Percentiles rank a stretch among this genome's conserved stretches.
Evolutionary conservation across 805 yeast species (phyloP).

Genomic region (Cyberlindnera lachancei): DNA sequence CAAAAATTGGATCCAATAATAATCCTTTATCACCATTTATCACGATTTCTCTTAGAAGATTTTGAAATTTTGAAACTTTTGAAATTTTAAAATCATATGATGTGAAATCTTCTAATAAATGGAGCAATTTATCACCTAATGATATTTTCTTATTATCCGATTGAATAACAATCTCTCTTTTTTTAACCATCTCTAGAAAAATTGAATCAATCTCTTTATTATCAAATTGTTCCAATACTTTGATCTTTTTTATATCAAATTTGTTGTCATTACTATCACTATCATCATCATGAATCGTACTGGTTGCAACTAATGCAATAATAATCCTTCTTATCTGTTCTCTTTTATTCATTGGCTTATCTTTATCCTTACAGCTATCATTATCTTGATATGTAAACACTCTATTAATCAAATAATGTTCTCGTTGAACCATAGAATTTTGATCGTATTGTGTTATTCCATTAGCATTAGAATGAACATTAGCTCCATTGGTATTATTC

Average conservation of each 20-base stretch:
- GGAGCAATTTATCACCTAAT: slow-evolving; percentile 23
- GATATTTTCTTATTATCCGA: slow-evolving; percentile 34
- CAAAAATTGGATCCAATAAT: slow-evolving; percentile 43
- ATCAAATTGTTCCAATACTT: slow-evolving; percentile 32
- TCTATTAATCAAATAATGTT: slow-evolving; percentile 40
- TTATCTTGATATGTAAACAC: slow-evolving; percentile 32
- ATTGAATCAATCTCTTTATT: slow-evolving; percentile 42
- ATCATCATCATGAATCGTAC: no score
- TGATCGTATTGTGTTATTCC: slow-evolving; percentile 44
- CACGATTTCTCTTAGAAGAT: slow-evolving; percentile 32
- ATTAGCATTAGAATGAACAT: no score
- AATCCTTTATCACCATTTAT: slow-evolving; percentile 46
- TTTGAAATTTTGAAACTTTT: slow-evolving; percentile 40
- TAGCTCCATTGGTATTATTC: no score
- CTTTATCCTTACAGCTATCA: slow-evolving; percentile 3
- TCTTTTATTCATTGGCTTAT: slow-evolving; percentile 1
- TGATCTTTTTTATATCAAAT: slow-evolving; percentile 22
- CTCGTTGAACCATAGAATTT: slow-evolving; percentile 67
- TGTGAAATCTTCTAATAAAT: slow-evolving; percentile 18
- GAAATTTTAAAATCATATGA: slow-evolving; percentile 31
- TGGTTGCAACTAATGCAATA: slow-evolving; percentile 28
- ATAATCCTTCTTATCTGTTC: slow-evolving; percentile 25
- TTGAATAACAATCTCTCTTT: slow-evolving; percentile 45
- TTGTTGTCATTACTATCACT: slow-evolving; percentile 21
- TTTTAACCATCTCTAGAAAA: slow-evolving; percentile 37